Base-by-base conservation (phyloP, 169 alveolate species). In the Theileria annulata region DNA sequence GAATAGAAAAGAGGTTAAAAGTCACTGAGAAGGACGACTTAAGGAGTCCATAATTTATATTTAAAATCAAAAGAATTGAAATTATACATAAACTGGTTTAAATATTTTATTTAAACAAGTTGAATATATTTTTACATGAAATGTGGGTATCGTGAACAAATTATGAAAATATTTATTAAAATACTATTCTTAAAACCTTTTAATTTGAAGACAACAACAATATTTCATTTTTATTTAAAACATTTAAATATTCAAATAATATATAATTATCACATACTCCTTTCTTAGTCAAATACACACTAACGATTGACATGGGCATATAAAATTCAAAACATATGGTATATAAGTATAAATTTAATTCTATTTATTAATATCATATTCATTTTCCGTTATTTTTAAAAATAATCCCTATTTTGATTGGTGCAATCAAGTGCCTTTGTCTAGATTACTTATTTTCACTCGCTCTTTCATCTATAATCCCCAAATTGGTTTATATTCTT, bases 381-480 rank as follows among this genome's bases (percentile, higher is more conserved):
- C 17, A 2, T 42, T 42, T 42, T 17, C 51, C 51, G 3, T 42
- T 42, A 42, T 42, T 42, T 42, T 42, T 42, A 10, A 42, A 42
- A 42, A 42, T 42, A 42, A 10, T 42, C 51, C 72, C 72, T 19
- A 21, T 33, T 64, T 9, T 64, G 19, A 37, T 64, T 37, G 60
- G 59, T 37, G 54, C 54, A 33, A 27, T 25, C 30, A n/a, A 64
- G 72, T 31, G 72, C 59, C 21, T 30, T 59, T 27, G 68, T 59
- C 33, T 59, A 59, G 13, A 59, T 59, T 8, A 59, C 48, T 59
- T 27, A 3, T 19, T 64, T 64, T 25, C 10, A 33, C 27, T 64
- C 17, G 13, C 42, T 64, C 54, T 37, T 37, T 13, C 33, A n/a
- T 64, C 30, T 64, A 27, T 33, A 4, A 64, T 31, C 72, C 6